Evolutionary conservation across 768 basidiomycete species (phyloP), one percentile per base, ranked within the genome.

Genomic region (Gloeopeniophorella convolvens): DNA sequence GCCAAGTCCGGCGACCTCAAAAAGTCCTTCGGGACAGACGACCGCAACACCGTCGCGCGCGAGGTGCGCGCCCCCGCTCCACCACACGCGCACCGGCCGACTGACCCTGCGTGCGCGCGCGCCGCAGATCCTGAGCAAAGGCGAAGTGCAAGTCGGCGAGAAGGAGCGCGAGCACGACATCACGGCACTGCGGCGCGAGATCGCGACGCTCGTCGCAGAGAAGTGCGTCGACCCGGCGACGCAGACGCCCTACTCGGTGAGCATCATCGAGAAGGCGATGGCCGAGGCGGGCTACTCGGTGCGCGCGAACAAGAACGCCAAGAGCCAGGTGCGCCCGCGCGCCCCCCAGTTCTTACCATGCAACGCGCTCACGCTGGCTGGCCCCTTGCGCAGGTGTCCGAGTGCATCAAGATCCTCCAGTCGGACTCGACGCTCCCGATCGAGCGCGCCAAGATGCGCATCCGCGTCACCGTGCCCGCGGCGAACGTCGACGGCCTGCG

Each of bases 221-320:
- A 94, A 95, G 72, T 94, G 88, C 52, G 94, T 98, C 20, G 94
- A 98, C 62, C 96, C 96, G 1, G 70, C 76, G 4, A 95, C 92
- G 1, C 85, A 90, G 63, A 72, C 82, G 9, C 92, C 94, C 5
- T 93, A 97, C 64, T 85, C 92, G 5, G 90, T 95, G 27, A 85
- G 89, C 15, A 90, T 98, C 74, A 90, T 99, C 56, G 96, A 99
- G 64, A 98, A 96, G 68, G 93, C 93, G 0, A 95, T 99, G 95
- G 70, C 80, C 8, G 94, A 98, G 64, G 85, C 89, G 8, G 94
- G 94, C 1, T 94, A 87, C 68, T 95, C 90, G 58, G 85, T 95
- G 23, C 86, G 89, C 60, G 76, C 76, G 37, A 82, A 83, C 56
- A 97, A 97, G 72, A 85, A 78, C 18, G 94, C 93, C 4, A 99